Conservation (phyloP, 2,329 filamentous ascomycete genomes). For the Penicillium sp. region DNA sequence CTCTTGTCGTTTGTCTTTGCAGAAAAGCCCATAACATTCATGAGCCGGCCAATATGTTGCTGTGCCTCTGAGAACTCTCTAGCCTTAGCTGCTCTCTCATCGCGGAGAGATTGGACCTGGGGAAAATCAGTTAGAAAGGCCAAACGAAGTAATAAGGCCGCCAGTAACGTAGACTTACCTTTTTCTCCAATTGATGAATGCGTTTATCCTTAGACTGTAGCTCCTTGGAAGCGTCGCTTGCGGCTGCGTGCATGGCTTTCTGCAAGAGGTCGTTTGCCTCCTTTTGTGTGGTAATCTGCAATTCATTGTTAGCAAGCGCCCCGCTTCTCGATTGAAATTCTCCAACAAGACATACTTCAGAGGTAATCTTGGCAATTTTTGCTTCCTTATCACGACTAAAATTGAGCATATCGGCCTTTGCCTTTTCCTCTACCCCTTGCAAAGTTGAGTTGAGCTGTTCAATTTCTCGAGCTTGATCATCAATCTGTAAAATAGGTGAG, state of each 20-base stretch:
- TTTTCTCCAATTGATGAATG: slow-evolving; percentile 42
- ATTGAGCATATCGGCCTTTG: slow-evolving; percentile 27
- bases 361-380: slow-evolving; percentile 26
- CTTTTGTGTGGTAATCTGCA: slow-evolving; percentile 34
- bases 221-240: slow-evolving; percentile 35
- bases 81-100: slow-evolving; percentile 45
- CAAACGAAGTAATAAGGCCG: background rate
- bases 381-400: slow-evolving; percentile 32
- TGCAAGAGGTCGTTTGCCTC: slow-evolving; percentile 38
- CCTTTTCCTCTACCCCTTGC: slow-evolving; percentile 30
- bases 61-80: slow-evolving; percentile 49
- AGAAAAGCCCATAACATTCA: slow-evolving; percentile 48
- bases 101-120: slow-evolving; percentile 44
- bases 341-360: slow-evolving; percentile 31
- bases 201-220: slow-evolving; percentile 40
- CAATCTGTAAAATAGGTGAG: slow-evolving; percentile 29
- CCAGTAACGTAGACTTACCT: slow-evolving; percentile 28
- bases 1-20: slow-evolving; percentile 27
- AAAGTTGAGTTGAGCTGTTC: slow-evolving; percentile 31
- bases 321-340: too few species aligned
- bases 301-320: background rate
- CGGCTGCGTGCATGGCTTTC: slow-evolving; percentile 33
- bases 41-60: slow-evolving; percentile 46
- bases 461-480: slow-evolving; percentile 31
- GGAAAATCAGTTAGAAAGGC: background rate